Base-by-base conservation (phyloP, 352 stramenopile species). In the Globisporangium takayamanum region DNA sequence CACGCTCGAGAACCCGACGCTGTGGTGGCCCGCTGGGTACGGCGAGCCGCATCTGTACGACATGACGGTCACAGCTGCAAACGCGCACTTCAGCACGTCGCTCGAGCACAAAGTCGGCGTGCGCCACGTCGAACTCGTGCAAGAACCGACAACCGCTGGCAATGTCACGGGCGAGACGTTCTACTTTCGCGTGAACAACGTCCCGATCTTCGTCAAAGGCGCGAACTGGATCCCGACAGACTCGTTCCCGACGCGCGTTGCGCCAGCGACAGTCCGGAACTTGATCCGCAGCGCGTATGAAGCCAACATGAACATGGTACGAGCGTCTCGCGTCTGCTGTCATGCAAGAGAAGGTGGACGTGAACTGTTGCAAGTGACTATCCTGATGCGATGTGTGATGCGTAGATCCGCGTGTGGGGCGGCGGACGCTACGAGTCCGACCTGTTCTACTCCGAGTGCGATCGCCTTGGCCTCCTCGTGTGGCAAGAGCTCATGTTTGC, bases 401-500 rank as follows among this genome's bases (percentile, higher is more conserved):
- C 50, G 30, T 39, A 87, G 78, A 62, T 96, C 52, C 75, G 88
- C 26, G 80, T 95, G 22, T 97, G 88, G 88, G 88, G 88, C 36
- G 88, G 88, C 50, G 88, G 88, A 28, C 69, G 89, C 59, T 97
- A 96, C 59, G 83, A 95, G 60, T 79, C 73, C 7, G 81, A 94
- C 45, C 51, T 67, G 6, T 96, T 95, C 72, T 97, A 97, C 55
- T 66, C 66, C 2, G 59, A 86, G 18, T 94, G 84, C 45, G 87
- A 96, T 66, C 71, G 76, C 20, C 63, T 94, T 12, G 88, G 88
- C 14, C 67, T 97, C n/a, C 57, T 97, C 26, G 73, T 96, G 16
- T 97, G 87, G 84, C 84, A 96, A 56, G 88, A 97, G 68, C 69
- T 94, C 53, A 97, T 97, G 88, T 96, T 95, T 61, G 87, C 88